Conservation (phyloP, 1,139 yeast genomes). For the Nakaseomyces uthaithaninus region DNA sequence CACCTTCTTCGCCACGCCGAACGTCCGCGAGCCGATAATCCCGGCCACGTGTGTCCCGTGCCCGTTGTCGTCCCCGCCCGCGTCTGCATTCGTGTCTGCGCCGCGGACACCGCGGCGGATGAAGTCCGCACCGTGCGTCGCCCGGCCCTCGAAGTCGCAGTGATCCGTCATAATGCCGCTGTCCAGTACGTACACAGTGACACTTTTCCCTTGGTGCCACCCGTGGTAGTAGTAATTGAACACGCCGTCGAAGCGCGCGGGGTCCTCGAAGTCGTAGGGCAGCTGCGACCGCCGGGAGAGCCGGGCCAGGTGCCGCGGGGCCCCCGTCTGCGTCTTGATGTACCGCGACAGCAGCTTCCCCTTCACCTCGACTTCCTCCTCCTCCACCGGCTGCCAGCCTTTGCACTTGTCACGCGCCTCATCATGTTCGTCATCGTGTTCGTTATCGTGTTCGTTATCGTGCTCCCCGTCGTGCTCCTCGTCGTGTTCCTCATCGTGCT, state of each 20-base stretch:
- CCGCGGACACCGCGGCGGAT: constrained; percentile 57
- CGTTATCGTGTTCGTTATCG: constrained; percentile 10
- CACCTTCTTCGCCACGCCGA: constrained; percentile 71
- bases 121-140: constrained; percentile 48
- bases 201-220: constrained; percentile 41
- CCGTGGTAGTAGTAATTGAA: constrained; percentile 39
- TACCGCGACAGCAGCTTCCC: constrained; percentile 33
- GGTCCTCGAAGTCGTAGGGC: constrained; percentile 25
- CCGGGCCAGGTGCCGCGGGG: constrained; percentile 65
- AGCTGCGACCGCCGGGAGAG: constrained; percentile 45
- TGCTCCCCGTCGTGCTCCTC: constrained; percentile 8
- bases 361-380: constrained; percentile 30
- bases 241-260: constrained; percentile 18
- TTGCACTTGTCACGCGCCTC: constrained; percentile 34
- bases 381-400: too few relatives aligned
- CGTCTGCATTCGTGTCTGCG: too few relatives aligned
- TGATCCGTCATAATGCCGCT: constrained; percentile 58
- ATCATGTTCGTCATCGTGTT: constrained; percentile 19
- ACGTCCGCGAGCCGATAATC: constrained; percentile 65
- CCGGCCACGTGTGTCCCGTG: constrained; percentile 90
- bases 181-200: constrained; percentile 73
- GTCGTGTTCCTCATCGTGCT: constrained; percentile 7
- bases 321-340: constrained; percentile 36
- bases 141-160: constrained; percentile 62
- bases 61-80: constrained; percentile 53